Conservation (phyloP, 371 early-diverging fungal genomes). For the Mucor sp. region DNA sequence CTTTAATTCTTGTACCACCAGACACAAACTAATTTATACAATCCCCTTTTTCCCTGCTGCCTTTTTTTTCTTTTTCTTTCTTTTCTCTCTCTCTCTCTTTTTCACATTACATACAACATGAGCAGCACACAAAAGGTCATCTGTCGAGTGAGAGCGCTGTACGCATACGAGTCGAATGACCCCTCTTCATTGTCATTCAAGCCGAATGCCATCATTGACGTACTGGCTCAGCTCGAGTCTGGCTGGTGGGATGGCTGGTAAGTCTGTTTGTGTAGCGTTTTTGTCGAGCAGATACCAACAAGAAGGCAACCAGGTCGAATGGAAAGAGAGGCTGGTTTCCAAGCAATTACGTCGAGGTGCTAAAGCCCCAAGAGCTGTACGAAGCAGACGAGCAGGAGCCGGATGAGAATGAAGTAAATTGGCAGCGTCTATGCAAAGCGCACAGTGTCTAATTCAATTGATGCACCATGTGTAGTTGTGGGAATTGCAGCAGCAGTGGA, state of each 20-base stretch:
- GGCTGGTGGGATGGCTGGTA: conserved; percentile 94
- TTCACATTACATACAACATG: background rate
- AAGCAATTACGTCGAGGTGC: conserved; percentile 76
- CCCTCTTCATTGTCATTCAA: conserved; percentile 75
- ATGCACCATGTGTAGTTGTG: conserved; percentile 45
- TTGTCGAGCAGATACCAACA: background rate
- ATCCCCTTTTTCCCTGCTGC: conserved; percentile 6
- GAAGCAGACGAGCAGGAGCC: conserved; percentile 5
- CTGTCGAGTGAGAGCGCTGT: conserved; percentile 76
- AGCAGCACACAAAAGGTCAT: conserved; percentile 29
- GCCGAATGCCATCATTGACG: conserved; percentile 81
- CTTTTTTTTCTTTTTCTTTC: background rate
- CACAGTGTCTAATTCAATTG: conserved; percentile 50
- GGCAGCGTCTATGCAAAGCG: background rate
- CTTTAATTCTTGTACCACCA: background rate
- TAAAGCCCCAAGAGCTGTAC: conserved; percentile 10
- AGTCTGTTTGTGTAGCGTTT: conserved; percentile 6
- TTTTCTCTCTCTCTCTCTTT: background rate
- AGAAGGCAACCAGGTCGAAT: conserved; percentile 44
- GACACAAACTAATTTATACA: background rate
- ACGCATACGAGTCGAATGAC: conserved; percentile 77
- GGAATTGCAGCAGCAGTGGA: conserved; percentile 16
- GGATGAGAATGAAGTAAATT: conserved; percentile 23
- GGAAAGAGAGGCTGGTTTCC: conserved; percentile 89
- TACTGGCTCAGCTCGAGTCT: conserved; percentile 77